Evolutionary conservation across 257 asterid genomes (phyloP), one percentile per base, ranked within the genome.

Genomic region (Capsicum baccatum): DNA sequence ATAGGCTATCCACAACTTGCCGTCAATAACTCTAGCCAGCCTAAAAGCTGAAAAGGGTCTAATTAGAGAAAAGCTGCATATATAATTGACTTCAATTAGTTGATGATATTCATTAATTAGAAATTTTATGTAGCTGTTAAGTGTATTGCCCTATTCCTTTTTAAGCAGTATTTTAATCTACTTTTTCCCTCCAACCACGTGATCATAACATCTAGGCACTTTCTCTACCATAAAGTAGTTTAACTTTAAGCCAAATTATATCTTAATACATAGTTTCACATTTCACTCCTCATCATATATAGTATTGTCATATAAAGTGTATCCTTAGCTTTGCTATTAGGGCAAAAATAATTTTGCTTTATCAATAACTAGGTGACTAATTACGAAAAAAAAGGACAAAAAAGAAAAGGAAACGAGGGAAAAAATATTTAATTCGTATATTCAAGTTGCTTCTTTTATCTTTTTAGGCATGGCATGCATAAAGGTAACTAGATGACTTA

Each of bases 391-490:
- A 26, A 26, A 1, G 33, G 33, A 37, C 10, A 0, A 37, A 71
- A 44, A 71, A 47, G 5, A 42, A 70, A 44, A 70, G 35, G 56
- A 70, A 44, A 17, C 9, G n/a, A 44, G 57, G 57, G 33, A 26
- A 26, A 0, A 73, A 73, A 47, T 47, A 73, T 44, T 17, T n/a
- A 71, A 71, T 44, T 71, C 37, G 26, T 10, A 47, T 19, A 73
- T 11, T 12, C 11, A 11, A 48, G 57, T 10, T 5, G 57, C 17
- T 44, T 71, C 57, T 17, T 9, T 19, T 62, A 70, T 9, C 79
- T 70, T 42, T 68, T 17, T 70, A 42, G 79, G 80, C 80, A n/a
- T 71, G 79, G 80, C 80, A 47, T 71, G 80, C 80, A 48, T 6
- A 44, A 68, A 39, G 47, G 39, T 33, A 33, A 66, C 48, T 66